Evolutionary conservation across 805 yeast species (phyloP).

Genomic region (Kluyveromyces starmeri): DNA sequence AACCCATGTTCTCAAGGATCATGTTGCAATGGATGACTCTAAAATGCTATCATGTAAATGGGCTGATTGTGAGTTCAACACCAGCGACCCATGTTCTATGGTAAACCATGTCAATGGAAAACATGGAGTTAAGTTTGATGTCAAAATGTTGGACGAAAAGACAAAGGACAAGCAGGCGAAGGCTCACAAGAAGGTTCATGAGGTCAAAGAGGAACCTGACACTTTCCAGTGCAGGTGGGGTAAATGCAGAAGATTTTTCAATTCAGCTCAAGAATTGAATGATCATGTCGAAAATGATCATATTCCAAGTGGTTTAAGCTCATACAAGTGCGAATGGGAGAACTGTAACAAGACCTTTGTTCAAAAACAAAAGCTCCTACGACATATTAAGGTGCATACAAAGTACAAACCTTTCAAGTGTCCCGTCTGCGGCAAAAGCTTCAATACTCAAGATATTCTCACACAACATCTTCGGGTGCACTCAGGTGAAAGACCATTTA

Average conservation of each 20-base stretch:
- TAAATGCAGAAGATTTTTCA: slow-evolving; percentile 44
- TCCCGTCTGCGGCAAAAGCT: slow-evolving; percentile 53
- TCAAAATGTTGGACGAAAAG: slow-evolving; percentile 18
- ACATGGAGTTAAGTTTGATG: slow-evolving; percentile 34
- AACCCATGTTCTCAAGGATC: slow-evolving; percentile 45
- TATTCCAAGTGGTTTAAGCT: slow-evolving; percentile 62
- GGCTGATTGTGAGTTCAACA: slow-evolving; percentile 57
- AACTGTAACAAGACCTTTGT: slow-evolving; percentile 66
- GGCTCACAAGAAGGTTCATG: slow-evolving; percentile 11
- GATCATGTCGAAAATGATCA: slow-evolving; percentile 62
- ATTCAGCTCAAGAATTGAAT: slow-evolving; percentile 52
- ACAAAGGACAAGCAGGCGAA: slow-evolving; percentile 13
- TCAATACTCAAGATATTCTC: slow-evolving; percentile 71
- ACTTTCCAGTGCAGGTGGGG: slow-evolving; percentile 22
- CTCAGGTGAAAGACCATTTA: slow-evolving; percentile 82
- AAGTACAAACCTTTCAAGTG: slow-evolving; percentile 75
- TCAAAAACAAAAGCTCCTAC: slow-evolving; percentile 76
- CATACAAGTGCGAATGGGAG: slow-evolving; percentile 68
- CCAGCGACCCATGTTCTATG: slow-evolving; percentile 44
- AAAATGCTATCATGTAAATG: slow-evolving; percentile 49
- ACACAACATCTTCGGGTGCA: slow-evolving; percentile 78
- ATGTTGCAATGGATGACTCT: slow-evolving; percentile 28
- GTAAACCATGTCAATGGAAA: slow-evolving; percentile 48
- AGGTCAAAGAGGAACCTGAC: slow-evolving; percentile 9
- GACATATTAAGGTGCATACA: slow-evolving; percentile 88